Base-by-base conservation (phyloP, 176 grass and related monocot species). In the Pontederia paniculata region DNA sequence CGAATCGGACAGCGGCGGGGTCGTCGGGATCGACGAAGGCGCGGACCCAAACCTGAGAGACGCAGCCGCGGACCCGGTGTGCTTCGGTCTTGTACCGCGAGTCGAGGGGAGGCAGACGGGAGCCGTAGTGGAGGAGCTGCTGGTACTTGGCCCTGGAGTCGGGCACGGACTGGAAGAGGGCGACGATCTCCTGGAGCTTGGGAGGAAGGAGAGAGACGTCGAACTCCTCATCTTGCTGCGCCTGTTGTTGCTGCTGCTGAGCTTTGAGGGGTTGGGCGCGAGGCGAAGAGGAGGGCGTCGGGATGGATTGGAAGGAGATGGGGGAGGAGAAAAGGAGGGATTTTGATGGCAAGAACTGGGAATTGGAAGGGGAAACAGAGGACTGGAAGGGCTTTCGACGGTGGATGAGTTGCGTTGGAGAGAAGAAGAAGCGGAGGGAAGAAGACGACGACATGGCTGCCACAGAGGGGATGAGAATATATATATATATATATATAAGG, bases 1-100 rank as follows among this genome's bases (percentile, higher is more conserved):
- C 85, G 66, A 89, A 89, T 3, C 85, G 70, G 42, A 89, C 73
- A 54, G 62, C 21, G 23, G 23, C 67, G 16, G 25, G 65, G 20
- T 86, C 79, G 52, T 67, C 62, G 22, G 71, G 70, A 50, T 74
- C 77, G 62, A 23, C 19, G 21, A 74, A 74, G 44, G 85, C 90
- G 25, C 81, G 90, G 54, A 95, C 82, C 90, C 90, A 86, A 31
- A 95, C 90, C 73, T 72, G 82, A 46, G 90, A 95, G 17, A 95
- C 79, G 70, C 85, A 89, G 0, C 90, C 85, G 3, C 80, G 76
- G 63, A 95, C 85, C 52, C 85, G 78, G 70, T 89, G 89, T 20
- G 70, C 66, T 0, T 95, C 85, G 63, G 73, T 80, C 82, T 86
- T 89, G 73, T 79, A 75, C 17, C 67, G 45, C 22, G 76, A 69